phyloP scores from a whole-genome alignment of 1,284 basidiomycete genomes.

The Leccinum griseonigrum region DNA sequence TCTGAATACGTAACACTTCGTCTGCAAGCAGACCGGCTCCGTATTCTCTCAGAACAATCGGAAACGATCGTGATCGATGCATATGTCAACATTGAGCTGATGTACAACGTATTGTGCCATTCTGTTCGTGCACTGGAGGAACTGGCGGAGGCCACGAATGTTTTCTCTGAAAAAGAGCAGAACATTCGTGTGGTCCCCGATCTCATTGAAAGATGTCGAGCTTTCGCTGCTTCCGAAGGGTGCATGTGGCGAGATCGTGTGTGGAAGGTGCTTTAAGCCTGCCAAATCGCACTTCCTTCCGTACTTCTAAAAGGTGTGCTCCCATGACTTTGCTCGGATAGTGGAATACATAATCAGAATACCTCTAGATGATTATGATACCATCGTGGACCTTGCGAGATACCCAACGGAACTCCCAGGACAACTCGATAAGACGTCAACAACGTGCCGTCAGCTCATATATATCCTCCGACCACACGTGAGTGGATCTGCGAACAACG shows the following conservation, averaged over 20 bases:
- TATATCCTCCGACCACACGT: constrained; percentile 27
- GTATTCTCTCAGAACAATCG: constrained; percentile 18
- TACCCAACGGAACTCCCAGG: constrained; percentile 22
- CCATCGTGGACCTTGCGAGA: constrained; percentile 19
- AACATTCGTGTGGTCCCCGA: constrained; percentile 21
- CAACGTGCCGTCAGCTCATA: constrained; percentile 27
- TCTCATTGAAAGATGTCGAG: constrained; percentile 31
- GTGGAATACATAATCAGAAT: background rate
- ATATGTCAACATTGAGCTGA: constrained; percentile 21
- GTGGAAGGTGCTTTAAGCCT: constrained; percentile 18
- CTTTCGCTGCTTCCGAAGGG: constrained; percentile 17
- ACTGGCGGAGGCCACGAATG: constrained; percentile 33
- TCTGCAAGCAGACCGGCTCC: constrained; percentile 20
- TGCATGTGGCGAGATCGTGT: constrained; percentile 26
- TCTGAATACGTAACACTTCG: constrained; percentile 14
- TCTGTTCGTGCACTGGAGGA: constrained; percentile 41
- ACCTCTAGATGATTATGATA: constrained; percentile 26
- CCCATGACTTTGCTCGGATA: background rate
- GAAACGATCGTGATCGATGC: constrained; percentile 23
- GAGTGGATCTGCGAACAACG: constrained; percentile 34
- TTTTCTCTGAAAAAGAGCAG: constrained; percentile 36
- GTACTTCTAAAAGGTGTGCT: constrained; percentile 35
- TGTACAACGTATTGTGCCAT: constrained; percentile 28
- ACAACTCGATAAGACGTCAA: constrained; percentile 29
- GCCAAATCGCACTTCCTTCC: constrained; percentile 22